phyloP scores from a whole-genome alignment of 2,329 filamentous ascomycete species.

The Thelonectria olida region DNA sequence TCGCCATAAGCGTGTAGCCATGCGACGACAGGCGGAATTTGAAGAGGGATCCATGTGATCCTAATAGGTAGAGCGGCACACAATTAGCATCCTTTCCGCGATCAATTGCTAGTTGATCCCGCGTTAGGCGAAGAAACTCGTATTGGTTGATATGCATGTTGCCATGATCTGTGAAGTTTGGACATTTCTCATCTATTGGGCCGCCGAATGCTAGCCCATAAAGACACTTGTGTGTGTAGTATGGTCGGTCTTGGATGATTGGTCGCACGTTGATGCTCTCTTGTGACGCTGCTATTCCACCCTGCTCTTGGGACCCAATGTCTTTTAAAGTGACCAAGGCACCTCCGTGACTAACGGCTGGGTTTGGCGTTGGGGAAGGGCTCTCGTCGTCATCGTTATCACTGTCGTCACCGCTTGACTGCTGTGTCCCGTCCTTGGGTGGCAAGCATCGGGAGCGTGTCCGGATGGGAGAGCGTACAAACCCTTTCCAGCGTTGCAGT shows the following conservation, averaged over 20 bases:
- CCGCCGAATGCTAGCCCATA: conserved; percentile 32
- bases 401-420: conserved; percentile 18
- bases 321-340: neutral
- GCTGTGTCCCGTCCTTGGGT: neutral
- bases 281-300: neutral
- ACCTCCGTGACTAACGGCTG: neutral
- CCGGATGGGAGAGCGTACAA: conserved; percentile 41
- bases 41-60: conserved; percentile 46
- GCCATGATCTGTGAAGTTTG: conserved; percentile 32
- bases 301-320: neutral
- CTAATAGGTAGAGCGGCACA: conserved; percentile 42
- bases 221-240: conserved; percentile 39
- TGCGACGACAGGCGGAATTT: conserved; percentile 47
- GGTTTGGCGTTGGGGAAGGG: conserved; percentile 6
- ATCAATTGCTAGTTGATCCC: conserved; percentile 43
- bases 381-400: conserved; percentile 11
- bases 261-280: neutral
- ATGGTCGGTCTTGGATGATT: neutral
- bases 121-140: conserved; percentile 42
- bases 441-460: conserved; percentile 34
- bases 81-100: conserved; percentile 42
- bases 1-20: conserved; percentile 52
- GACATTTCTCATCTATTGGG: conserved; percentile 39
- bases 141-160: conserved; percentile 32
- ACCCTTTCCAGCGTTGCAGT: conserved; percentile 41